Conservation (phyloP, 768 basidiomycete genomes). For the Suillus fuscotomentosus region DNA sequence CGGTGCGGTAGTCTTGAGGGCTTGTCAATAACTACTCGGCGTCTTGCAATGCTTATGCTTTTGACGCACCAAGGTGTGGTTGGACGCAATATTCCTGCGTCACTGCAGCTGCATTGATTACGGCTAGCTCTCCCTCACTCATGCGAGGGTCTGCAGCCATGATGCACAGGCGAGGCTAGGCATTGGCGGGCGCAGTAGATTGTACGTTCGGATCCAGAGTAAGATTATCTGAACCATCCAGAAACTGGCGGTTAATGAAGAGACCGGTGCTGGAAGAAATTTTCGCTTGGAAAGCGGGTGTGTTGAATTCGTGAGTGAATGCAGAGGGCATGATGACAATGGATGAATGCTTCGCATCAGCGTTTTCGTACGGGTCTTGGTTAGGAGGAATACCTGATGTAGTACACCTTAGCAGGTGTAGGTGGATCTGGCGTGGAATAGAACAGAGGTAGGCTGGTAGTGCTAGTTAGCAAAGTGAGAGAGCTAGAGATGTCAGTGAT, state of each 20-base stretch:
- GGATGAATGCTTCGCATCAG: not conserved
- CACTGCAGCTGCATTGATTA: constrained; percentile 86
- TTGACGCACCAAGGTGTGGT: constrained; percentile 76
- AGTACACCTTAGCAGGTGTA: too few species aligned
- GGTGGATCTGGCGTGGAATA: too few species aligned
- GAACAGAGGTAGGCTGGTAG: too few species aligned
- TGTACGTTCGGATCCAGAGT: not conserved
- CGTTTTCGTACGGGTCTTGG: too few species aligned
- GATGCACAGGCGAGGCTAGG: constrained; percentile 10
- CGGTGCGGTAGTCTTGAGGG: constrained; percentile 88
- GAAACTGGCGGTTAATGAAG: constrained; percentile 70
- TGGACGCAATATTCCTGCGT: constrained; percentile 86
- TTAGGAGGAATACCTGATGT: too few species aligned
- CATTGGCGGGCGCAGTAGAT: constrained; percentile 2
- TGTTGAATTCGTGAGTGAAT: constrained; percentile 52
- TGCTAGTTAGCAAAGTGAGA: too few species aligned
- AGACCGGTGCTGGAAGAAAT: constrained; percentile 60
- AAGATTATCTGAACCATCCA: constrained; percentile 48
- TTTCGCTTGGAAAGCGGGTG: constrained; percentile 55
- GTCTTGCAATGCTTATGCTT: constrained; percentile 8
- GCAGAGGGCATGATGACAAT: constrained; percentile 36
- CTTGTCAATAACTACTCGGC: constrained; percentile 9
- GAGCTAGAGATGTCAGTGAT: too few species aligned
- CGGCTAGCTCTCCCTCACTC: constrained; percentile 70
- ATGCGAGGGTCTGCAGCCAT: constrained; percentile 56